Percentiles rank a stretch among this genome's conserved stretches.
phyloP scores from a whole-genome alignment of 2,329 filamentous ascomycete genomes.

The Pyricularia sp. region DNA sequence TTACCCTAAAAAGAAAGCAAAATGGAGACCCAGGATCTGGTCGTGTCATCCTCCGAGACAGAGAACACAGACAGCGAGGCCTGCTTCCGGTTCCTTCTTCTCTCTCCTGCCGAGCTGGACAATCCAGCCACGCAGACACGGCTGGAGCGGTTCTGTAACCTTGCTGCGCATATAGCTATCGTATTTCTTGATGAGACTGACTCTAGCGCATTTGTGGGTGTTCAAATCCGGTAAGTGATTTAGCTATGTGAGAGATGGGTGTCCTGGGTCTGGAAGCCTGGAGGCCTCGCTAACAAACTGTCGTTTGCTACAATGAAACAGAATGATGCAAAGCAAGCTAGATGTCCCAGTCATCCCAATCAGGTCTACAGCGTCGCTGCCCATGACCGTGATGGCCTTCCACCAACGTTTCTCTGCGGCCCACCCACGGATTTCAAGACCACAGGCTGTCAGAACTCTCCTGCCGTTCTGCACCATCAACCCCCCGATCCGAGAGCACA shows the following conservation, averaged over 20 bases:
- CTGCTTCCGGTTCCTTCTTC: slow-evolving; percentile 24
- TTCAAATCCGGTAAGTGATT: slow-evolving; percentile 29
- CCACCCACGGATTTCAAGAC: neutral
- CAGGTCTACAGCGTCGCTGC: slow-evolving; percentile 19
- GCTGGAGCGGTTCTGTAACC: slow-evolving; percentile 26
- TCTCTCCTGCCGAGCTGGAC: slow-evolving; percentile 24
- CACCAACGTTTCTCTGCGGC: slow-evolving; percentile 5
- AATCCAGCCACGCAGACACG: slow-evolving; percentile 16
- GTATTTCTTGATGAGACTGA: slow-evolving; percentile 26
- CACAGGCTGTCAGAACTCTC: neutral
- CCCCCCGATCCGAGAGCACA: slow-evolving; percentile 1
- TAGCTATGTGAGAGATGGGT: too few relatives aligned
- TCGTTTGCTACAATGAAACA: neutral
- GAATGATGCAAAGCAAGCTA: neutral
- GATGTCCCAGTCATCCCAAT: slow-evolving; percentile 30
- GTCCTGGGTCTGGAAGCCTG: neutral
- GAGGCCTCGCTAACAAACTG: neutral
- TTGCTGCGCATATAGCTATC: slow-evolving; percentile 25
- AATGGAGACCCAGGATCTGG: slow-evolving; percentile 31
- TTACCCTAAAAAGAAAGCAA: slow-evolving; percentile 20
- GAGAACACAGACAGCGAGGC: slow-evolving; percentile 7
- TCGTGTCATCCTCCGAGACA: slow-evolving; percentile 19
- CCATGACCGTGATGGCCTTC: slow-evolving; percentile 25
- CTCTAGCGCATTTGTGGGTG: slow-evolving; percentile 18
- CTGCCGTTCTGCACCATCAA: slow-evolving; percentile 2